Evolutionary conservation across 2,329 filamentous ascomycete genomes (phyloP).

Genomic region (Seiridium unicorne): DNA sequence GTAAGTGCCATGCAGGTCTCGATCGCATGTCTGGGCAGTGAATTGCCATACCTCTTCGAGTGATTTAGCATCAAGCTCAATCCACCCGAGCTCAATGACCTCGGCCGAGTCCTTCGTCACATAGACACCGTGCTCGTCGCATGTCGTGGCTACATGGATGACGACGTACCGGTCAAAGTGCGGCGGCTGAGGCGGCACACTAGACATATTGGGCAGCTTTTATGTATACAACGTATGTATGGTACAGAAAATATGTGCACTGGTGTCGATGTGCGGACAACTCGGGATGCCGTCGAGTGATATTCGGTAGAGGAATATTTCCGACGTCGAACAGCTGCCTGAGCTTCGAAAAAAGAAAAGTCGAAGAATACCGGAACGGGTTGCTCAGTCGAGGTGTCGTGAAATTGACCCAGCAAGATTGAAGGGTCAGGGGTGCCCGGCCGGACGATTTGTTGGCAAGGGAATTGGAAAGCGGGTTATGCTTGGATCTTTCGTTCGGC

Average conservation of each 20-base stretch:
- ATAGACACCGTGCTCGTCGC: conserved; percentile 98
- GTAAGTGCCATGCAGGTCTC: not conserved
- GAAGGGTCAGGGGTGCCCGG: conserved; percentile 7
- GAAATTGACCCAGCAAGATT: conserved; percentile 3
- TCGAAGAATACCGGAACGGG: conserved; percentile 6
- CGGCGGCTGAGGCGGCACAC: conserved; percentile 53
- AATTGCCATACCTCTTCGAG: conserved; percentile 77
- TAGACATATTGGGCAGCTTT: conserved; percentile 36
- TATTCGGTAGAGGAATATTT: conserved; percentile 2
- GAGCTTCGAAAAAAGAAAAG: conserved; percentile 6
- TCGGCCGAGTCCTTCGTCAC: conserved; percentile 99
- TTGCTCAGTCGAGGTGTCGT: conserved; percentile 4
- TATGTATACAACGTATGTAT: conserved; percentile 12
- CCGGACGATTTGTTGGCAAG: conserved; percentile 3
- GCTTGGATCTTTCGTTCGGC: not conserved
- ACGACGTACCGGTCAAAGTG: conserved; percentile 95
- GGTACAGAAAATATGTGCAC: conserved; percentile 12
- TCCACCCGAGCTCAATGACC: conserved; percentile 99
- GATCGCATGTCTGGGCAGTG: too few relatives aligned
- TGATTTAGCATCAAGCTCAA: conserved; percentile 85
- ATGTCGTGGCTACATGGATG: conserved; percentile 97
- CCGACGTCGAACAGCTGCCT: conserved; percentile 6
- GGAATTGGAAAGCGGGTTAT: conserved; percentile 3
- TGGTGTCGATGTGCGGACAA: not conserved
- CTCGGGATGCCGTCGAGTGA: not conserved